Evolutionary conservation across 345 rosid genomes (phyloP).

Genomic region (Lumnitzera littorea): DNA sequence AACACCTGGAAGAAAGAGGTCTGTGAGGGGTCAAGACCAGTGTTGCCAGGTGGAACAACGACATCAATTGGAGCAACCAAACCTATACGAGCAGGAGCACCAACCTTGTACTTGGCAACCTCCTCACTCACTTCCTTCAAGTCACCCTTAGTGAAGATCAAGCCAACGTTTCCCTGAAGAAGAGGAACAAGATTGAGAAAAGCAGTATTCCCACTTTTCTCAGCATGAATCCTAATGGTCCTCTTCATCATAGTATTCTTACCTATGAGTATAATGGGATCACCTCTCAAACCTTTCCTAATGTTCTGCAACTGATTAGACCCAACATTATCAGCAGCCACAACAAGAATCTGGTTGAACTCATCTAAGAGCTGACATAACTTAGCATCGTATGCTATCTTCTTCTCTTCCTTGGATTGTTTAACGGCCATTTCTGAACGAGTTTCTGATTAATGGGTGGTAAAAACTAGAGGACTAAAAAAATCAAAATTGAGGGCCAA

Average conservation of each 20-base stretch:
- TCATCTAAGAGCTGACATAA: constrained; percentile 73
- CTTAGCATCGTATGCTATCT: constrained; percentile 71
- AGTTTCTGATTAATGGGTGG: neutral
- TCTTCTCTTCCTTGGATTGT: constrained; percentile 70
- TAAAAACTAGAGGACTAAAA: neutral
- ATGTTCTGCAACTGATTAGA: constrained; percentile 91
- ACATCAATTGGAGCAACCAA: constrained; percentile 90
- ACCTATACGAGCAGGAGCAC: constrained; percentile 99
- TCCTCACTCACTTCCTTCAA: constrained; percentile 95
- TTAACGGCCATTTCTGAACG: constrained; percentile 25
- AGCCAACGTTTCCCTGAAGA: constrained; percentile 95
- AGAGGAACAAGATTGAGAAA: constrained; percentile 67
- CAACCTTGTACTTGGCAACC: constrained; percentile 97
- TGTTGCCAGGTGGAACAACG: constrained; percentile 92
- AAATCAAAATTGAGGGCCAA: constrained; percentile 50
- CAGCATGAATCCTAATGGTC: constrained; percentile 66
- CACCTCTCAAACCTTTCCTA: constrained; percentile 71
- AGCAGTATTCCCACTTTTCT: constrained; percentile 55
- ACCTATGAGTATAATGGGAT: constrained; percentile 86
- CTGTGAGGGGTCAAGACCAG: constrained; percentile 95
- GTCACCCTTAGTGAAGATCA: constrained; percentile 96
- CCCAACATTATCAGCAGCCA: constrained; percentile 84
- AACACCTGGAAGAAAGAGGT: constrained; percentile 99
- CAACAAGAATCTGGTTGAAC: constrained; percentile 71
- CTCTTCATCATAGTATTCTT: constrained; percentile 98